Conservation (phyloP, 805 yeast species). For the Starmera dryadoides region DNA sequence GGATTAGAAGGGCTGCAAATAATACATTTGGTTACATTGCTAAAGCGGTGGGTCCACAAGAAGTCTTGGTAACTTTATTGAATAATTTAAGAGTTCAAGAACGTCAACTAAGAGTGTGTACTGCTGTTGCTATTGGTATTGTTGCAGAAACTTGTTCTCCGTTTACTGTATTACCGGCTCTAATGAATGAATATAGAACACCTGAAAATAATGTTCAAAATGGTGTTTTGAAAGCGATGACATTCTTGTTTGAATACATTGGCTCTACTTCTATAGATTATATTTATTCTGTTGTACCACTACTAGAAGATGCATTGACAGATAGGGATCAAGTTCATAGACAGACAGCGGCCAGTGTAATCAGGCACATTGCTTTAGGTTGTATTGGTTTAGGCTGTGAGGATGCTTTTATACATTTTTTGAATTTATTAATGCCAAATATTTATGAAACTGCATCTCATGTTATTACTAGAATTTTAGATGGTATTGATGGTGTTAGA, state of each 20-base stretch:
- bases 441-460: slow-evolving; percentile 94
- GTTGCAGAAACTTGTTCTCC: slow-evolving; percentile 93
- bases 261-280: slow-evolving; percentile 78
- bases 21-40: slow-evolving; percentile 89
- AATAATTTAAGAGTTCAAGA: slow-evolving; percentile 88
- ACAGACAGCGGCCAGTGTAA: slow-evolving; percentile 89
- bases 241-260: slow-evolving; percentile 89
- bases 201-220: slow-evolving; percentile 93
- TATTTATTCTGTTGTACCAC: slow-evolving; percentile 68
- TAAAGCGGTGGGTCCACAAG: slow-evolving; percentile 91
- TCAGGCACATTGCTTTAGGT: slow-evolving; percentile 74
- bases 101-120: slow-evolving; percentile 91
- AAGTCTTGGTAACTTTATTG: slow-evolving; percentile 75
- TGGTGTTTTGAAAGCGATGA: slow-evolving; percentile 85
- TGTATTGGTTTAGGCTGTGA: slow-evolving; percentile 71
- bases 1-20: slow-evolving; percentile 79
- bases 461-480: slow-evolving; percentile 76
- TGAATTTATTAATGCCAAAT: slow-evolving; percentile 82
- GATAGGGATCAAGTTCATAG: slow-evolving; percentile 90
- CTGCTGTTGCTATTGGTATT: slow-evolving; percentile 96
- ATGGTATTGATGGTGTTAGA: slow-evolving; percentile 69
- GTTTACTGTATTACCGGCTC: slow-evolving; percentile 86
- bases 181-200: slow-evolving; percentile 90
- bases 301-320: slow-evolving; percentile 82
- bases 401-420: slow-evolving; percentile 74